Base-by-base conservation (phyloP, 352 stramenopile genomes). In the Pythium inflatum region DNA sequence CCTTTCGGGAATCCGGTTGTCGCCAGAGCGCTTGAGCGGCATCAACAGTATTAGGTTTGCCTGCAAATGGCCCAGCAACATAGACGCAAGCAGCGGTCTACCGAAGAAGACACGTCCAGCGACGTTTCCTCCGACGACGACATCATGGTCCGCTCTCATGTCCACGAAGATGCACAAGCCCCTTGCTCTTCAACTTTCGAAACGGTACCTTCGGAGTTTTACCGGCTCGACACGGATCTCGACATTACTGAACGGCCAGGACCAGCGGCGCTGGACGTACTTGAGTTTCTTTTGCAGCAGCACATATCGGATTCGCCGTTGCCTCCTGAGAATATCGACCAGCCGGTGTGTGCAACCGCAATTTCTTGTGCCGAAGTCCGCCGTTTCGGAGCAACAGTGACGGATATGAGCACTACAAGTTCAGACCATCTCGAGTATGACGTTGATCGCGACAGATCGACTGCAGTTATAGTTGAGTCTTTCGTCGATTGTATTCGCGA, bases 21-120 rank as follows among this genome's bases (percentile, higher is more conserved):
- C 0, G 2, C 11, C 22, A 53, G 70, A 31, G 31, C 54, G 20
- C 67, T 74, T 14, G 59, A 74, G 4, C 56, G 31, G 20, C 67
- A 74, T 38, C 67, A 74, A 34, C 67, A 66, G 30, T 53, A 66
- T 28, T 74, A 74, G 22, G 13, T 58, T 24, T 55, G 48, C 34
- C 46, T 54, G 9, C 22, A 54, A n/a, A 33, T 22, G 11, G 46
- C 46, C 14, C 46, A 54, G 27, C 18, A 54, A 25, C 34, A 3
- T 1, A 18, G 64, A 14, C 48, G 64, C 13, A 54, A 41, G 14
- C 36, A 62, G 24, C 41, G 30, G 11, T 12, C 53, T 22, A 27
- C 14, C 16, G 27, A 61, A 0, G 16, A 41, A 11, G 27, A 8
- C 3, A 41, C 57, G 0, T 14, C 41, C 11, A 25, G 34, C 13